Evolutionary conservation across 257 asterid genomes (phyloP).

Genomic region (Solanum paucissectum): DNA sequence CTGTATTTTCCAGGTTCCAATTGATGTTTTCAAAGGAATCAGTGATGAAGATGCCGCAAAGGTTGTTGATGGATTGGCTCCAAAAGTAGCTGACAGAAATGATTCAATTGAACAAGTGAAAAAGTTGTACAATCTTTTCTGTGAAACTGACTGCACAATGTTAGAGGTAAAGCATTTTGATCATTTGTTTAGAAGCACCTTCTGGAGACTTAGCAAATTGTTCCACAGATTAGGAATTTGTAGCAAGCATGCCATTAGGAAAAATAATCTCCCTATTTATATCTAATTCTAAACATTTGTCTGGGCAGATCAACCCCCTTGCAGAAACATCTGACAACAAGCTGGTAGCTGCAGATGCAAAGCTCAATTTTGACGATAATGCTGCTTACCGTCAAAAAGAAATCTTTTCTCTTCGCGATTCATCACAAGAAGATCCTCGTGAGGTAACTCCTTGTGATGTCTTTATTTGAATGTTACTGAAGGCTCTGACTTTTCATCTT

Average conservation of each 20-base stretch:
- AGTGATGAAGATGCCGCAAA: constrained; percentile 96
- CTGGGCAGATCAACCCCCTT: constrained; percentile 79
- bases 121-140: constrained; percentile 85
- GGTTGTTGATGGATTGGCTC: constrained; percentile 96
- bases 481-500: background rate
- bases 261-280: background rate
- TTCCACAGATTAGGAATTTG: background rate
- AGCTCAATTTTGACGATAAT: constrained; percentile 94
- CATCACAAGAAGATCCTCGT: constrained; percentile 96
- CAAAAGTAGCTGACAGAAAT: constrained; percentile 75
- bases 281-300: background rate
- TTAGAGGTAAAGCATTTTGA: constrained; percentile 57
- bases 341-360: constrained; percentile 98
- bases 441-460: constrained; percentile 45
- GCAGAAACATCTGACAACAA: constrained; percentile 90
- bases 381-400: constrained; percentile 92
- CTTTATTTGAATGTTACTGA: background rate
- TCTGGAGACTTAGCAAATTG: background rate
- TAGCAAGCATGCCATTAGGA: background rate
- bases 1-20: constrained; percentile 52
- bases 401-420: constrained; percentile 74
- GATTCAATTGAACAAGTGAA: constrained; percentile 95
- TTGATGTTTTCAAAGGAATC: constrained; percentile 88
- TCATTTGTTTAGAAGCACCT: background rate
- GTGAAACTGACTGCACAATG: constrained; percentile 88